Conservation (phyloP, 768 basidiomycete species). For the Auriscalpium orientale region DNA sequence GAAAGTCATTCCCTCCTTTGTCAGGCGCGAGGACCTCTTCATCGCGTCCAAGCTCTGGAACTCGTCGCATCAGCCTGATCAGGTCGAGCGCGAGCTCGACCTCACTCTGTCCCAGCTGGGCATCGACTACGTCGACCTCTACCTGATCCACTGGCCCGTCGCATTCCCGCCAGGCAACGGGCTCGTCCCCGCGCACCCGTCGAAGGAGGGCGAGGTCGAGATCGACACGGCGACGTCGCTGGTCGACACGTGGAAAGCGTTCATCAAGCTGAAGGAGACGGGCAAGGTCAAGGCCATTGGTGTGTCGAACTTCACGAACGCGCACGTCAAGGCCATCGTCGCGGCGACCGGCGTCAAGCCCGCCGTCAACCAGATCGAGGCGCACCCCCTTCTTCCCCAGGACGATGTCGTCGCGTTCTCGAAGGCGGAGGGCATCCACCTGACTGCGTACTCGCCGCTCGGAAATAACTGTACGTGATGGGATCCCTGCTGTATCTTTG, state of each 20-base stretch:
- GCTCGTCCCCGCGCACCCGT: constrained; percentile 46
- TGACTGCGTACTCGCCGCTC: constrained; percentile 66
- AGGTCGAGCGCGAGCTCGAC: constrained; percentile 69
- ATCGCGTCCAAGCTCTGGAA: constrained; percentile 86
- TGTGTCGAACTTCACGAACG: constrained; percentile 75
- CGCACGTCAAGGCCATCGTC: constrained; percentile 59
- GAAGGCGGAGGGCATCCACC: constrained; percentile 60
- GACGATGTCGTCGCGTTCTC: constrained; percentile 65
- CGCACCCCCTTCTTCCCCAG: constrained; percentile 74
- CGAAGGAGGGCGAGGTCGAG: constrained; percentile 36
- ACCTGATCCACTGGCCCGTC: constrained; percentile 77
- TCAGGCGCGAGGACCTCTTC: constrained; percentile 74
- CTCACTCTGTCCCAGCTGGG: constrained; percentile 69
- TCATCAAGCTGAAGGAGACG: constrained; percentile 61
- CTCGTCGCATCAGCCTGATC: constrained; percentile 53
- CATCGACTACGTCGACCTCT: constrained; percentile 73
- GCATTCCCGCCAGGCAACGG: constrained; percentile 49
- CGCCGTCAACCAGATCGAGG: constrained; percentile 75
- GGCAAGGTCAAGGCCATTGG: constrained; percentile 69
- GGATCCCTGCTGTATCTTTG: too few relatives aligned
- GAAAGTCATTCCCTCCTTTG: constrained; percentile 69
- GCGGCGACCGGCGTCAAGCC: constrained; percentile 67
- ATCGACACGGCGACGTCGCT: constrained; percentile 53
- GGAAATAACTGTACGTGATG: constrained; percentile 68
- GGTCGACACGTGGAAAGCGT: constrained; percentile 79